Percentiles rank a stretch among this genome's conserved stretches.
Conservation (phyloP, 352 stramenopile species). For the Pythium coloratum region DNA sequence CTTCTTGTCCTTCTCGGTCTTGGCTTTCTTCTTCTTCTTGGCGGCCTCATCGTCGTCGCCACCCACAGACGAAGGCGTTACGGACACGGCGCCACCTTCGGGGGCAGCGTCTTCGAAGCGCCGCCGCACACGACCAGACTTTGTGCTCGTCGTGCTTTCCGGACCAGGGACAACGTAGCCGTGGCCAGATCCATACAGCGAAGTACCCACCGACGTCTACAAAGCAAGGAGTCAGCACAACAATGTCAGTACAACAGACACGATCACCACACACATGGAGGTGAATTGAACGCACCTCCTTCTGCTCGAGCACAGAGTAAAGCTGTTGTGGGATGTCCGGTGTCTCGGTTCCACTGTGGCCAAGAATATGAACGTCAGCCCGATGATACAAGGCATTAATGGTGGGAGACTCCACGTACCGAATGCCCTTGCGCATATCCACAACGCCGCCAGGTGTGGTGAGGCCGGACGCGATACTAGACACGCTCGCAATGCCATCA, state of each 20-base stretch:
- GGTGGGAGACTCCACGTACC: constrained; percentile 28
- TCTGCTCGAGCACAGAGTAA: constrained; percentile 79
- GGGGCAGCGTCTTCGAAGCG: constrained; percentile 66
- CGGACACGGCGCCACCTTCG: constrained; percentile 23
- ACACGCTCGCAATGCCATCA: constrained; percentile 60
- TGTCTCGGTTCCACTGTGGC: constrained; percentile 50
- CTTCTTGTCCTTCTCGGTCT: constrained; percentile 81
- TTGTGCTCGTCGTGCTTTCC: constrained; percentile 32
- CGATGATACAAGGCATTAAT: neutral
- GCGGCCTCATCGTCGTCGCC: constrained; percentile 55
- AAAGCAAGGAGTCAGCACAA: neutral
- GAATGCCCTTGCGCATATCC: constrained; percentile 77
- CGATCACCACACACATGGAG: neutral
- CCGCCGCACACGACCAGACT: constrained; percentile 59
- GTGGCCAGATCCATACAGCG: constrained; percentile 75
- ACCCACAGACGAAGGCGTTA: constrained; percentile 25
- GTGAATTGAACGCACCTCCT: constrained; percentile 41
- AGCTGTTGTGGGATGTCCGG: constrained; percentile 66
- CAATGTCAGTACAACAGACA: constrained; percentile 1
- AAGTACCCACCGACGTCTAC: constrained; percentile 68
- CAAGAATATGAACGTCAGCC: constrained; percentile 5
- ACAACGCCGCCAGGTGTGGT: constrained; percentile 66
- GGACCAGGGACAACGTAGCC: constrained; percentile 64
- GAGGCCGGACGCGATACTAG: constrained; percentile 58
- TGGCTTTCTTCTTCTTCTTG: constrained; percentile 74